Evolutionary conservation across 2,329 filamentous ascomycete species (phyloP), one percentile per base, ranked within the genome.

Genomic region (Davidsoniella australis): DNA sequence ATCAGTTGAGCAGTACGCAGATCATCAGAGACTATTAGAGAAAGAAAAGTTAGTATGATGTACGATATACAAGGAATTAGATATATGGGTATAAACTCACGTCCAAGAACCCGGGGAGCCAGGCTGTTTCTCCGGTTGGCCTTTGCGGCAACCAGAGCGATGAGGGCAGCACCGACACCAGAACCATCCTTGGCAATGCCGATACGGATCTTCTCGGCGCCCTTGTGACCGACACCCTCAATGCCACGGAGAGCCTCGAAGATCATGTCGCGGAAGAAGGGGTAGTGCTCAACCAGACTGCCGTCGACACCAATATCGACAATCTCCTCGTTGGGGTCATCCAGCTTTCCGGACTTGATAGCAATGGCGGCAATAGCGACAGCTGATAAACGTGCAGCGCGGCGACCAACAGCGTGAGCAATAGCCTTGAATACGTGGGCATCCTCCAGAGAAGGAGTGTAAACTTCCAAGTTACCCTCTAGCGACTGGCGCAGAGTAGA

Each of bases 131-230:
- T 42, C 20, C 50, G 50, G 39, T 52, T 37, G 23, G 50, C 45
- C 46, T 52, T 52, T 1, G 83, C 82, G 1, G 89, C 89, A 24
- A 95, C 84, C 46, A 95, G 74, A 47, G 91, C 91, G 65, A 96
- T 96, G 58, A 98, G 68, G 39, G 91, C 91, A 2, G 54, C 54
- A 29, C 54, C 54, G n/a, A 94, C 85, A 55, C 86, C 91, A 55
- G 84, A 91, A 44, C 91, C 91, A 62, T 98, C 91, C 71, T 94
- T 95, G 54, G 91, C 91, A 59, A 96, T 91, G 18, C 89, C 91
- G 59, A 98, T 95, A 51, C 86, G 75, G 56, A 98, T 84, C 65
- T 80, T 84, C 66, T 84, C 82, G 56, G 93, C 87, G 9, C 88
- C 87, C 51, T 74, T 69, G 42, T 71, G 67, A 4, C 89, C 89